Evolutionary conservation across 2,329 filamentous ascomycete species (phyloP).

Genomic region (Capronia epimyces): DNA sequence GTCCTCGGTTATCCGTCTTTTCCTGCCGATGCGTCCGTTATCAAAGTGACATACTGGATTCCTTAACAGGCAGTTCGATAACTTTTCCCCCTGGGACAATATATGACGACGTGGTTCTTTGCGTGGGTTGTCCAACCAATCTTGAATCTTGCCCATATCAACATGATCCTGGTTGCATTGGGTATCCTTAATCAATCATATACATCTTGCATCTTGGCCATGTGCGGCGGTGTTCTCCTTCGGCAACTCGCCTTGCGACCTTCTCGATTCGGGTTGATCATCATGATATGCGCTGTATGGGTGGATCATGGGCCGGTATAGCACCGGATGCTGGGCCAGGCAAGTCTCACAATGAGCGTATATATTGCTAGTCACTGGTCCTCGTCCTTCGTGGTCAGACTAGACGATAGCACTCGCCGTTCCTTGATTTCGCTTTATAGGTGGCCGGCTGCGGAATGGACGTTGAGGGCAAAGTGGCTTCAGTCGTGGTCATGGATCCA

Average conservation of each 20-base stretch:
- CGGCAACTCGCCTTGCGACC: background rate
- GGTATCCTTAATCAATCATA: background rate
- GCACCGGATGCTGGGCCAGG: background rate
- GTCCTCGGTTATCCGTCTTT: background rate
- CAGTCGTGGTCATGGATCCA: background rate
- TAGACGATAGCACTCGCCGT: too few relatives aligned
- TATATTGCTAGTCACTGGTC: too few relatives aligned
- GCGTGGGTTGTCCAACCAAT: background rate
- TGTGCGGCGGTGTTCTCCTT: constrained; percentile 8
- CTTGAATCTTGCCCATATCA: background rate
- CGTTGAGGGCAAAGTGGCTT: background rate
- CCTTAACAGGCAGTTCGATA: background rate
- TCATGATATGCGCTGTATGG: constrained; percentile 3
- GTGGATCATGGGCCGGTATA: constrained; percentile 2
- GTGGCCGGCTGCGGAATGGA: background rate
- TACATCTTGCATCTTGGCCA: background rate
- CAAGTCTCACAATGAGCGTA: too few relatives aligned
- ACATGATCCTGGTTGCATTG: background rate
- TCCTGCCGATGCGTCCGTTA: background rate
- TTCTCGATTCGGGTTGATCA: constrained; percentile 7
- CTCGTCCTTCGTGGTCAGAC: too few relatives aligned
- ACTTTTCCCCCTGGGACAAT: background rate
- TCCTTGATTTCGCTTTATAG: too few relatives aligned
- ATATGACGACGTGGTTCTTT: too few relatives aligned
- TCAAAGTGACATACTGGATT: background rate